A percentile compares a stretch with the other conserved stretches of the same genome.
phyloP scores from a whole-genome alignment of 2,329 filamentous ascomycete species.

The Colletotrichum sp. region DNA sequence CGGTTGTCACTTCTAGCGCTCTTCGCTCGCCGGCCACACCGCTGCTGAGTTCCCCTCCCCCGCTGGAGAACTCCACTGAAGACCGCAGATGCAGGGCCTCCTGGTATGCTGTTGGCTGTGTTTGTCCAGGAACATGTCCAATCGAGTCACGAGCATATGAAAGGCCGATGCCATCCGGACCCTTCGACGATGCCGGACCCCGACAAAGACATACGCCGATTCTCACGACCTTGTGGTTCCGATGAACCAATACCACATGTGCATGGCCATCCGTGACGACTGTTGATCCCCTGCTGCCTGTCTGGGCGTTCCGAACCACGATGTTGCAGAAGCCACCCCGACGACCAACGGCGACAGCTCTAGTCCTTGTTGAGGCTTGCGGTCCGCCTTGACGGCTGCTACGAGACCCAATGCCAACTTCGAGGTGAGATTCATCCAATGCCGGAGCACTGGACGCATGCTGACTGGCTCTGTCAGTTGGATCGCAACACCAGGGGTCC shows the following conservation, averaged over 20 bases:
- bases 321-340: background rate
- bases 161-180: background rate
- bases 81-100: constrained; percentile 1
- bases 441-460: background rate
- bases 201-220: background rate
- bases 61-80: constrained; percentile 6
- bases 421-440: background rate
- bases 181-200: background rate
- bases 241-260: background rate
- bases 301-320: background rate
- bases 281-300: background rate
- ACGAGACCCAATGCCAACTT: background rate
- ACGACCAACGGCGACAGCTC: background rate
- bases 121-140: background rate
- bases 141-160: background rate
- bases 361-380: background rate
- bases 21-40: background rate
- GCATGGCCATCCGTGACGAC: background rate
- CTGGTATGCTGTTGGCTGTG: background rate
- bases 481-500: background rate
- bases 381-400: background rate
- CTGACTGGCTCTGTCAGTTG: background rate
- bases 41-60: background rate
- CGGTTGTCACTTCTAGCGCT: background rate
- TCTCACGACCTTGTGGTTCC: background rate